Evolutionary conservation across 805 yeast genomes (phyloP).

Genomic region (Yueomyces sinensis): DNA sequence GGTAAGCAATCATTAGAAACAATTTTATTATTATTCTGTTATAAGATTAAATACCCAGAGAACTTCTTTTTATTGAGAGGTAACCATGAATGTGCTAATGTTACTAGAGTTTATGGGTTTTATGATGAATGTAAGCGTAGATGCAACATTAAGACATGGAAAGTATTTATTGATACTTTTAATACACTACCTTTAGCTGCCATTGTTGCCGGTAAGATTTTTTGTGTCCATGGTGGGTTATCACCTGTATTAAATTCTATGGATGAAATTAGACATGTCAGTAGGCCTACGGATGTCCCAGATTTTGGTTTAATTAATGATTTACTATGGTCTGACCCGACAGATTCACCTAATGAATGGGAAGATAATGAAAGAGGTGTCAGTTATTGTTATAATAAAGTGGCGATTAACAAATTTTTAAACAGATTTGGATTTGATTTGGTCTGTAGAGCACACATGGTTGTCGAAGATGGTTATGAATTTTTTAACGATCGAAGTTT

Average conservation of each 20-base stretch:
- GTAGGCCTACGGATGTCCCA: conserved; percentile 75
- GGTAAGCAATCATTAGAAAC: conserved; percentile 96
- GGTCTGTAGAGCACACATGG: conserved; percentile 79
- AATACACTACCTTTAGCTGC: conserved; percentile 94
- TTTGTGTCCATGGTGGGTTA: conserved; percentile 77
- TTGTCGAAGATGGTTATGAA: conserved; percentile 80
- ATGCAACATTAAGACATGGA: conserved; percentile 88
- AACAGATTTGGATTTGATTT: conserved; percentile 57
- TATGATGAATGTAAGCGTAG: conserved; percentile 97
- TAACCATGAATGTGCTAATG: conserved; percentile 95
- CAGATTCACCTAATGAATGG: conserved; percentile 46
- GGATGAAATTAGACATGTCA: conserved; percentile 56
- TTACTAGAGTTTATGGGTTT: conserved; percentile 92
- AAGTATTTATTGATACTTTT: conserved; percentile 83
- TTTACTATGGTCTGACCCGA: conserved; percentile 77
- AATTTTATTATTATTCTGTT: conserved; percentile 72
- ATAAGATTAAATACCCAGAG: conserved; percentile 93
- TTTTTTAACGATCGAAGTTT: conserved; percentile 61
- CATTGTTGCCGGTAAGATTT: conserved; percentile 86
- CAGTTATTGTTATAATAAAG: conserved; percentile 62
- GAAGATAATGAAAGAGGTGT: conserved; percentile 77
- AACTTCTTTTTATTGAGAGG: conserved; percentile 88
- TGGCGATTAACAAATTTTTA: conserved; percentile 59
- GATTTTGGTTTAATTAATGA: conserved; percentile 70
- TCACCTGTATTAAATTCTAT: conserved; percentile 57